phyloP scores from a whole-genome alignment of 495 filamentous ascomycete species.

The Aspergillus wentii region DNA sequence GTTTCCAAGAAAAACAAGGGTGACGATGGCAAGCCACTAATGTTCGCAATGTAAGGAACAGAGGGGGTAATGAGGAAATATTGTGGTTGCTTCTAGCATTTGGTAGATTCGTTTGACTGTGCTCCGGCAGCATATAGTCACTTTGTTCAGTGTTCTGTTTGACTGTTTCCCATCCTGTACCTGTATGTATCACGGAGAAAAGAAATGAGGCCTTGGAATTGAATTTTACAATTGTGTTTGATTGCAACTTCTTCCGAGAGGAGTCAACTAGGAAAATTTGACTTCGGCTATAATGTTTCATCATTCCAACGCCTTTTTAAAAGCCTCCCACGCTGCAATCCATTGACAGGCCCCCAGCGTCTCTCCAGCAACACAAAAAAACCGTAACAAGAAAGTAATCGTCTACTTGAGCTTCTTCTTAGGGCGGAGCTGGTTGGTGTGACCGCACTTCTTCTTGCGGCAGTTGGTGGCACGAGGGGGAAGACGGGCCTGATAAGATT shows the following conservation, averaged over 20 bases:
- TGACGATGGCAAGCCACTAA: slow-evolving; percentile 24
- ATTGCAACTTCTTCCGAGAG: slow-evolving; percentile 38
- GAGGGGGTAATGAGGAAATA: too few species aligned
- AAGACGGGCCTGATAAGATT: slow-evolving; percentile 68
- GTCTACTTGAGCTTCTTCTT: slow-evolving; percentile 99
- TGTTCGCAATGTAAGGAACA: slow-evolving; percentile 18
- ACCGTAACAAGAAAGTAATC: slow-evolving; percentile 40
- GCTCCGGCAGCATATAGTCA: slow-evolving; percentile 20
- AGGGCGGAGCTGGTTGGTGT: slow-evolving; percentile 99
- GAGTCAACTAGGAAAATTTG: slow-evolving; percentile 38
- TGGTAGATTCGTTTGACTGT: slow-evolving; percentile 7
- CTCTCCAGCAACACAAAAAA: slow-evolving; percentile 39
- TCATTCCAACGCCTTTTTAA: slow-evolving; percentile 44
- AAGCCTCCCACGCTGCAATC: slow-evolving; percentile 40
- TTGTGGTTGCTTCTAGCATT: slow-evolving; percentile 4
- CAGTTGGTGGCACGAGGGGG: slow-evolving; percentile 99
- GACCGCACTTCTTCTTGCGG: slow-evolving; percentile 99
- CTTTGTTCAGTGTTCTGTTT: slow-evolving; percentile 2
- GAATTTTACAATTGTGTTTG: slow-evolving; percentile 39
- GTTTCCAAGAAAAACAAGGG: slow-evolving; percentile 48
- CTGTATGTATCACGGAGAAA: slow-evolving; percentile 6
- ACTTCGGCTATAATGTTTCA: slow-evolving; percentile 40
- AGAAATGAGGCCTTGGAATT: slow-evolving; percentile 7
- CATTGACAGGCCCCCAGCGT: slow-evolving; percentile 28
- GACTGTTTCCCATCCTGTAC: slow-evolving; percentile 10